Evolutionary conservation across 2,329 filamentous ascomycete genomes (phyloP), one percentile per base, ranked within the genome.

Genomic region (Sclerotinia spermophila): DNA sequence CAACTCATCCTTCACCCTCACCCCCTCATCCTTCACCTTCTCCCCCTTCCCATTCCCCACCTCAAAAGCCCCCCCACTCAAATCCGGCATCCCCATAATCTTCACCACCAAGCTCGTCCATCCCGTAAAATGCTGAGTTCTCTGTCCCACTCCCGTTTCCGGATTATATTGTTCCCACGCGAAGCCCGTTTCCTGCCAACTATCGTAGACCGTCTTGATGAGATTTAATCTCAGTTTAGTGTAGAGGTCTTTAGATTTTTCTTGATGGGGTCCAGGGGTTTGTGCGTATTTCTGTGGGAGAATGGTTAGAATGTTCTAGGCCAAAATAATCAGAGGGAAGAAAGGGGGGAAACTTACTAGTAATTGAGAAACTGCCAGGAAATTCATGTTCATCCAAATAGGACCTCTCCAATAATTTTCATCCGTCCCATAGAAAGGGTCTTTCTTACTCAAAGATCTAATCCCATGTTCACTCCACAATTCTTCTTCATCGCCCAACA

Each of bases 101-200:
- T 97, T 97, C 60, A 98, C 94, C 62, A 98, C 92, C 81, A 98
- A 84, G 80, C 93, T 97, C n/a, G 96, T 99, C 96, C 96, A 99
- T 66, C 96, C 96, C 0, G 96, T 97, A 80, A 99, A 99, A 81
- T 98, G 95, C 84, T 97, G 94, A 7, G 94, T 98, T 56, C 96
- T 87, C 84, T 98, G 95, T n/a, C 96, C 96, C 68, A 87, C 87
- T 60, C 96, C 96, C 5, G 93, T 97, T 77, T 97, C 93, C 0
- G 94, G 93, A 80, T 97, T 93, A 81, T 98, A 99, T 82, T 99
- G 96, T 82, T 99, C 96, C 95, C 95, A 99, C 0, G 95, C 96
- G 79, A 98, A 98, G 27, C 95, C 95, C 0, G 96, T 98, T 78
- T 92, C 88, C 79, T 90, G 85, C 95, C 95, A 99, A 79, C 90